A percentile compares a stretch with the other conserved stretches of the same genome.
Conservation (phyloP, 306 rosid genomes). For the Lablab purpureus region DNA sequence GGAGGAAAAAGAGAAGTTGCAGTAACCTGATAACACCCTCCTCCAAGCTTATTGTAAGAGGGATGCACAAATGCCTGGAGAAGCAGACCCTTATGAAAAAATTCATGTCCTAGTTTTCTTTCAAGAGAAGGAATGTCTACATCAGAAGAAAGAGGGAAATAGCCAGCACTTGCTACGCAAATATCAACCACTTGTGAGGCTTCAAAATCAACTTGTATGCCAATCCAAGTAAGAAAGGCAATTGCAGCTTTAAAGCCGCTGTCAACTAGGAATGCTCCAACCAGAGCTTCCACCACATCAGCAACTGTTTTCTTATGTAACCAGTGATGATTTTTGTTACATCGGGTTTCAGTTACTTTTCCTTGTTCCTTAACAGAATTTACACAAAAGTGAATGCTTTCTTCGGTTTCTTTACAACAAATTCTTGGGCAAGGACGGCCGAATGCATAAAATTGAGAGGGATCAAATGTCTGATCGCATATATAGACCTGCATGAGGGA, state of each 20-base stretch:
- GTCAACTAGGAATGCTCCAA: constrained; percentile 93
- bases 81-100: constrained; percentile 79
- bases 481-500: constrained; percentile 72
- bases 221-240: constrained; percentile 86
- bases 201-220: constrained; percentile 75
- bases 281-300: constrained; percentile 94
- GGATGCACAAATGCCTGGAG: constrained; percentile 95
- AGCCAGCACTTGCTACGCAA: constrained; percentile 66
- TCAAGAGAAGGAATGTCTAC: constrained; percentile 70
- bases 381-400: constrained; percentile 57
- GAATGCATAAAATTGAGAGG: constrained; percentile 75
- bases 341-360: constrained; percentile 50
- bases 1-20: constrained; percentile 35
- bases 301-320: constrained; percentile 76
- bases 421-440: constrained; percentile 78
- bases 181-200: constrained; percentile 68
- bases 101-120: constrained; percentile 64
- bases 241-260: constrained; percentile 93
- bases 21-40: constrained; percentile 94
- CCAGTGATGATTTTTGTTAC: constrained; percentile 95
- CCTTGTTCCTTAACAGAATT: constrained; percentile 43
- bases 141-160: constrained; percentile 62
- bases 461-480: constrained; percentile 80
- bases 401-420: constrained; percentile 67
- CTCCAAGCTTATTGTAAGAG: constrained; percentile 85